phyloP scores from a whole-genome alignment of 2,329 filamentous ascomycete genomes.

The Aspergillus floridensis region DNA sequence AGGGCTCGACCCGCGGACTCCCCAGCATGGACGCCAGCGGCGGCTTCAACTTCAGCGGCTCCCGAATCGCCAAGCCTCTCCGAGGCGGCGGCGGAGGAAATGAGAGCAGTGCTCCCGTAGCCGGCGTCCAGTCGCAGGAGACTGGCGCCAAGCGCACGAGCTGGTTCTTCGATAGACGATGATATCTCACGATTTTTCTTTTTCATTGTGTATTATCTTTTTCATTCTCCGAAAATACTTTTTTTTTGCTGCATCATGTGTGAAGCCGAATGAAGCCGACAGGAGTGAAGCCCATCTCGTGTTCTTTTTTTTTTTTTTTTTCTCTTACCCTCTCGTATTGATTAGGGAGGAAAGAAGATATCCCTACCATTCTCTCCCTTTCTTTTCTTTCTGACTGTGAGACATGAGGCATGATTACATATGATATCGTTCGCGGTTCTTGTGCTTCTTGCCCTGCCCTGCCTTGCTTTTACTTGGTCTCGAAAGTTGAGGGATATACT shows the following conservation, averaged over 20 bases:
- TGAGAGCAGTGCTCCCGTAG: constrained; percentile 36
- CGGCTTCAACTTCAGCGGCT: constrained; percentile 68
- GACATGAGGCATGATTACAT: too few species aligned
- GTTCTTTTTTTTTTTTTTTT: too few species aligned
- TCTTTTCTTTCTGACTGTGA: too few species aligned
- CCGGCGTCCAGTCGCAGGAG: constrained; percentile 65
- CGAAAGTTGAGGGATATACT: too few species aligned
- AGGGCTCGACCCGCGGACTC: constrained; percentile 82
- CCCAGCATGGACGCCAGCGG: constrained; percentile 62
- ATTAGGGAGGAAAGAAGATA: too few species aligned
- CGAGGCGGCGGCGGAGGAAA: constrained; percentile 48
- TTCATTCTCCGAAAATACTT: constrained; percentile 22
- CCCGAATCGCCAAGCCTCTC: constrained; percentile 64
- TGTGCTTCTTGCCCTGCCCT: too few species aligned
- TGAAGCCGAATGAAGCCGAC: too few species aligned
- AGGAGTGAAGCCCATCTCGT: too few species aligned
- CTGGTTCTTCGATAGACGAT: constrained; percentile 51
- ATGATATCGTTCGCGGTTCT: too few species aligned
- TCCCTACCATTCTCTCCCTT: too few species aligned
- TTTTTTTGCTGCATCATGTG: not conserved
- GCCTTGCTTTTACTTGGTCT: too few species aligned
- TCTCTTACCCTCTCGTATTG: too few species aligned
- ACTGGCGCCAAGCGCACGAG: constrained; percentile 61
- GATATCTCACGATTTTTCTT: constrained; percentile 31
- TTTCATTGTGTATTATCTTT: constrained; percentile 25